phyloP scores from a whole-genome alignment of 139 green algal genomes.

The Picochlorum sp. region DNA sequence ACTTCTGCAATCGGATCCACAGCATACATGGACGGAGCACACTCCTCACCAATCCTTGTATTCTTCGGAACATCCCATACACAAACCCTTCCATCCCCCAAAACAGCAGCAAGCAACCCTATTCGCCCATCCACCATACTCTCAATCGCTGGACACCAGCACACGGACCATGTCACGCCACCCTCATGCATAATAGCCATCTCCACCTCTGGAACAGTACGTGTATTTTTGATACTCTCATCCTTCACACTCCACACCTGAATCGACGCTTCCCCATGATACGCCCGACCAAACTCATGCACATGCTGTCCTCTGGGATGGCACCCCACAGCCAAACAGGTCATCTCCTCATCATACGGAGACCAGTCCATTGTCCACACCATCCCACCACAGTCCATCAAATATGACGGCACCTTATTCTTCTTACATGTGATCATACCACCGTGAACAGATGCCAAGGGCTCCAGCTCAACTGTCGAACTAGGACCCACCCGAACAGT shows the following conservation, averaged over 20 bases:
- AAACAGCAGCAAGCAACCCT: slow-evolving; percentile 45
- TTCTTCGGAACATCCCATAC: slow-evolving; percentile 38
- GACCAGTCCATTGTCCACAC: not conserved
- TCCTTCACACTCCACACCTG: slow-evolving; percentile 46
- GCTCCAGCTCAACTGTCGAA: too few relatives aligned
- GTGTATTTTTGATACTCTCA: not conserved
- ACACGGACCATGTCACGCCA: slow-evolving; percentile 35
- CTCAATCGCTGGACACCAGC: slow-evolving; percentile 42
- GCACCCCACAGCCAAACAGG: slow-evolving; percentile 36
- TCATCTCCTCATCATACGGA: slow-evolving; percentile 1
- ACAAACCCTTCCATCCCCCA: slow-evolving; percentile 42
- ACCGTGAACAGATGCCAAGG: not conserved
- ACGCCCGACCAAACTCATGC: slow-evolving; percentile 18
- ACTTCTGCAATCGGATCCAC: slow-evolving; percentile 12
- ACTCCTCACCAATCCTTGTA: too few relatives aligned
- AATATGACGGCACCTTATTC: not conserved
- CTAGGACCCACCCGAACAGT: too few relatives aligned
- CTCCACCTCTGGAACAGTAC: not conserved
- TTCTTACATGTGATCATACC: not conserved
- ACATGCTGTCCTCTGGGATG: slow-evolving; percentile 18
- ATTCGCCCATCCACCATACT: slow-evolving; percentile 9
- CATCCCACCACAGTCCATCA: not conserved
- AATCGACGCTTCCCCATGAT: slow-evolving; percentile 24
- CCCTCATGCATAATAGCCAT: slow-evolving; percentile 40
- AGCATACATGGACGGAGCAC: not conserved